phyloP scores from a whole-genome alignment of 495 filamentous ascomycete genomes.

The Podospora sp. region DNA sequence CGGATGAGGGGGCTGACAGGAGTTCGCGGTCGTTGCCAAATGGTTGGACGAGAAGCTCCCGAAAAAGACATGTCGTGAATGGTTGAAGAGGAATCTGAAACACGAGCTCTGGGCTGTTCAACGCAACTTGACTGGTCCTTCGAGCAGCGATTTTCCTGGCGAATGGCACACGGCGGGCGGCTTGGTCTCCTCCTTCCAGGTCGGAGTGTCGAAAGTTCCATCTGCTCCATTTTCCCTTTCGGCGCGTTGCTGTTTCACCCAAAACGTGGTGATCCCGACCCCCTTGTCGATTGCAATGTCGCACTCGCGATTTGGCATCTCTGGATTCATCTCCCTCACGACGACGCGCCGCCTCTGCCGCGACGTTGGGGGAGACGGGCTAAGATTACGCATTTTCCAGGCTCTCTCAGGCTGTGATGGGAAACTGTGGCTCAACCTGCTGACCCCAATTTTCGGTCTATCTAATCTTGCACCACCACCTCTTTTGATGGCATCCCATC shows the following conservation, averaged over 20 bases:
- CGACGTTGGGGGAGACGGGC: slow-evolving; percentile 9
- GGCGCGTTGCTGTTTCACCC: slow-evolving; percentile 8
- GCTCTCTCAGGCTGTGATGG: neutral
- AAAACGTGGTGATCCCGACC: slow-evolving; percentile 9
- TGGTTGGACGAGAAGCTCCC: slow-evolving; percentile 26
- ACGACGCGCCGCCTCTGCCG: slow-evolving; percentile 12
- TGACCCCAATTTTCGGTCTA: slow-evolving; percentile 21
- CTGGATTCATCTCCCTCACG: slow-evolving; percentile 29
- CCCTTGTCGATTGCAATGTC: slow-evolving; percentile 32
- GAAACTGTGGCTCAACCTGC: slow-evolving; percentile 6
- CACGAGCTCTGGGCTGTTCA: slow-evolving; percentile 5
- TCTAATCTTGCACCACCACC: slow-evolving; percentile 26
- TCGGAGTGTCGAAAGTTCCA: slow-evolving; percentile 10
- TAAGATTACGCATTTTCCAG: slow-evolving; percentile 18
- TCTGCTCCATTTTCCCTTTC: neutral
- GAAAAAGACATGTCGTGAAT: slow-evolving; percentile 28
- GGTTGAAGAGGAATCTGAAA: slow-evolving; percentile 22
- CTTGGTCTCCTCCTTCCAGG: neutral
- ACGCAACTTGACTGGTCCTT: neutral
- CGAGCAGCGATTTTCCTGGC: neutral
- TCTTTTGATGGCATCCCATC: neutral
- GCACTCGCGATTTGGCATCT: slow-evolving; percentile 22
- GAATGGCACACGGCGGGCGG: slow-evolving; percentile 1
- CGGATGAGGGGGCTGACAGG: neutral
- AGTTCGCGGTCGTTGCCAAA: neutral